Evolutionary conservation across 2,329 filamentous ascomycete species (phyloP), one percentile per base, ranked within the genome.

Genomic region (Acrocalymma vagum): DNA sequence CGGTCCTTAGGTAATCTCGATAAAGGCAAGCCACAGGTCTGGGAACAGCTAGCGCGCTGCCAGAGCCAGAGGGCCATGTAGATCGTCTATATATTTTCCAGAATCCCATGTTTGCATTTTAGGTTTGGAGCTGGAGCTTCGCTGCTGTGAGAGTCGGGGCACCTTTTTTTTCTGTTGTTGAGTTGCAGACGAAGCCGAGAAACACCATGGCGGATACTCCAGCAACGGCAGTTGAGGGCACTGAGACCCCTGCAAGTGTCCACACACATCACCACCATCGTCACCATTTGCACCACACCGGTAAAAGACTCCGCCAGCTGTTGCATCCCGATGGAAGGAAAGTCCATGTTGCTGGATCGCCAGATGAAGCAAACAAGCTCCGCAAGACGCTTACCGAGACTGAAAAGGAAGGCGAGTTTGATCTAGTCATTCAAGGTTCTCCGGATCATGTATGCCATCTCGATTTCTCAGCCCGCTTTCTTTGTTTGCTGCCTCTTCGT

Each of bases 351-450:
- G 79, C 79, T 6, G 65, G 76, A 3, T 74, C 71, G 1, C 82
- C 82, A 1, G 78, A 82, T 53, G 81, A 85, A 48, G 73, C 75
- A 4, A 70, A 73, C n/a, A 56, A 59, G 1, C 61, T 84, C 18
- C 70, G 74, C 5, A 70, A 69, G 29, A 73, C 75, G 22, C 72
- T 83, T 26, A 58, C 61, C 4, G 51, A 53, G 13, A 60, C 63
- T 9, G 61, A 66, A 51, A 60, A 59, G 50, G 62, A 58, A 38
- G 52, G 53, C 15, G 72, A 78, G 33, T 79, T 83, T 37, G 79
- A 84, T 50, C 63, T 85, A 9, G 77, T 82, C n/a, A 72, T 85
- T 34, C 78, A 79, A 43, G 82, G 83, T 7, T 81, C 78, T 3
- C 58, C 64, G n/a, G 74, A 77, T 48, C 75, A 78, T 58, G 63